A percentile compares a stretch with the other conserved stretches of the same genome.
Conservation (phyloP, 495 filamentous ascomycete genomes). For the Echria macrotheca region DNA sequence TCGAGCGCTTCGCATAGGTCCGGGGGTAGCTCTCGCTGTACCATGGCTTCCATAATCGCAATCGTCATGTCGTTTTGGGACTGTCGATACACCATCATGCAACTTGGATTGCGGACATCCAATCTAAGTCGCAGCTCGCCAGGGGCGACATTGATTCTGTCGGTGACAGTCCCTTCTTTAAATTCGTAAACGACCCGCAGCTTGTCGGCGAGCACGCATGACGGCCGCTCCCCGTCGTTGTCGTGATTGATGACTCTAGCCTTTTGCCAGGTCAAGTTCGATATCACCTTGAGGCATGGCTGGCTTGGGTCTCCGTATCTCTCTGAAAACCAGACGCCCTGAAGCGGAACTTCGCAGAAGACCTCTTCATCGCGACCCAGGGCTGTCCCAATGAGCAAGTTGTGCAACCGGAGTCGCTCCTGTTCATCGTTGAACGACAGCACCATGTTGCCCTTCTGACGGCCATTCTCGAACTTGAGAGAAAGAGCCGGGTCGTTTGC, state of each 20-base stretch:
- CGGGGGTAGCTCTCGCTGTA: slow-evolving; percentile 49
- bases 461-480: slow-evolving; percentile 63
- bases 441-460: slow-evolving; percentile 58
- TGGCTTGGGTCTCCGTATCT: slow-evolving; percentile 37
- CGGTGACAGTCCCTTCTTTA: slow-evolving; percentile 63
- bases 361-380: slow-evolving; percentile 55
- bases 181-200: slow-evolving; percentile 63
- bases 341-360: slow-evolving; percentile 55
- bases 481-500: slow-evolving; percentile 61
- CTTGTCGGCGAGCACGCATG: slow-evolving; percentile 63
- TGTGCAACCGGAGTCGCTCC: slow-evolving; percentile 61
- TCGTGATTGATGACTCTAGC: slow-evolving; percentile 53
- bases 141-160: slow-evolving; percentile 70
- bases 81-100: slow-evolving; percentile 58
- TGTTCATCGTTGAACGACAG: slow-evolving; percentile 66
- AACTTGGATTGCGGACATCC: slow-evolving; percentile 53
- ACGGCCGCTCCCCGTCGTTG: slow-evolving; percentile 36
- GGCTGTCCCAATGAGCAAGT: slow-evolving; percentile 61
- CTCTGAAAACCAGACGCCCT: slow-evolving; percentile 58
- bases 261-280: slow-evolving; percentile 41
- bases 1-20: slow-evolving; percentile 51
- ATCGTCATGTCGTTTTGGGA: slow-evolving; percentile 64
- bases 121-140: slow-evolving; percentile 63
- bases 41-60: slow-evolving; percentile 59
- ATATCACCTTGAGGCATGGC: slow-evolving; percentile 39